phyloP scores from a whole-genome alignment of 2,329 filamentous ascomycete species.

The Colletotrichum australisinense region DNA sequence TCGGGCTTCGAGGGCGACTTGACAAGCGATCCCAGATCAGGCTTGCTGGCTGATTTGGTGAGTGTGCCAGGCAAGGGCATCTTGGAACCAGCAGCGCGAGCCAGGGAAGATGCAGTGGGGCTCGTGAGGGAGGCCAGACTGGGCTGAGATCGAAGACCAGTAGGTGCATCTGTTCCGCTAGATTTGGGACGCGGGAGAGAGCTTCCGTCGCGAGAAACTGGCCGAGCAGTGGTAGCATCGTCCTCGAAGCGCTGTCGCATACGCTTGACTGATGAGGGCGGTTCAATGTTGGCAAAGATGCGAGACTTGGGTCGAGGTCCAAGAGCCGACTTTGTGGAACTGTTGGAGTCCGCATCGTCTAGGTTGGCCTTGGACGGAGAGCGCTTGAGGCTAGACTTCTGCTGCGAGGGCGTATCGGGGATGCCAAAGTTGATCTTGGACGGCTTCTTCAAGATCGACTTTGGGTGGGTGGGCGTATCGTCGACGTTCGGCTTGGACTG shows the following conservation, averaged over 20 bases:
- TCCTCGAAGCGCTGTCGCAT: slow-evolving; percentile 74
- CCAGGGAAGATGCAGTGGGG: slow-evolving; percentile 81
- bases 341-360: slow-evolving; percentile 65
- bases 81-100: slow-evolving; percentile 68
- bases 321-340: slow-evolving; percentile 42
- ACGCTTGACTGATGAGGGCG: slow-evolving; percentile 71
- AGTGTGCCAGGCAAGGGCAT: slow-evolving; percentile 62
- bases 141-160: slow-evolving; percentile 56
- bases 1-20: slow-evolving; percentile 66
- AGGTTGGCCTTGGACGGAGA: slow-evolving; percentile 70
- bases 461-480: slow-evolving; percentile 38
- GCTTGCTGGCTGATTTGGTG: slow-evolving; percentile 35
- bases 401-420: slow-evolving; percentile 49
- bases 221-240: slow-evolving; percentile 75
- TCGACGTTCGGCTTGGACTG: slow-evolving; percentile 43
- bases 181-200: slow-evolving; percentile 62
- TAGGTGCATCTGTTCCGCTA: slow-evolving; percentile 50
- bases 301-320: slow-evolving; percentile 20
- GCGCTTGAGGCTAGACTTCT: slow-evolving; percentile 52
- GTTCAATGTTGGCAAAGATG: slow-evolving; percentile 41
- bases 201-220: slow-evolving; percentile 63
- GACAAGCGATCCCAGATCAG: slow-evolving; percentile 19
- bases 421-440: slow-evolving; percentile 73
- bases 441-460: slow-evolving; percentile 59
- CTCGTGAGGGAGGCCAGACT: slow-evolving; percentile 73